Evolutionary conservation across 2,329 filamentous ascomycete genomes (phyloP), one percentile per base, ranked within the genome.

Genomic region (Neoscytalidium dimidiatum): DNA sequence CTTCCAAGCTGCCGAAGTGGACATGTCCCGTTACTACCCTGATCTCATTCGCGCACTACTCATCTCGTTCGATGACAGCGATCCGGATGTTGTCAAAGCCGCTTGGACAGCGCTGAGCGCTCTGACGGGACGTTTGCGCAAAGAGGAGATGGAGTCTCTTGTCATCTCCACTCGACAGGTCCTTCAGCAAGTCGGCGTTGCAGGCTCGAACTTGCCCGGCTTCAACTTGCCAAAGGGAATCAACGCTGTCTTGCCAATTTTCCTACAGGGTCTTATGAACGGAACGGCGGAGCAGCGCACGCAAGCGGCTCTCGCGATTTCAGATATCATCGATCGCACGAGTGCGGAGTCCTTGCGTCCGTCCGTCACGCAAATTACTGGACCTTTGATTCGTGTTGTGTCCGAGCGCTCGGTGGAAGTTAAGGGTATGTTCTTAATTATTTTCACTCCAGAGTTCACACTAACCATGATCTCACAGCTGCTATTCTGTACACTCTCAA

Each of bases 201-300:
- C 93, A 46, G 95, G 95, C 29, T 86, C 89, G 44, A 90, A 94
- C 72, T 83, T 99, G 52, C 88, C 93, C 43, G 96, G 95, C 38
- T 99, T 99, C 81, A 84, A 83, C 38, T 82, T 98, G 64, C 95
- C 94, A 1, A 99, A 98, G 86, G 96, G 96, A 67, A 97, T 99
- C 83, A 96, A 93, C 74, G 94, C 95, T 68, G 90, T 99, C 69
- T 81, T 99, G 67, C 95, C 96, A 2, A 98, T 99, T 69, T 98
- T 99, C 86, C 79, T 98, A 74, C 96, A 99, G 76, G 95, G 95
- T 79, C 85, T 99, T 69, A 96, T 99, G 90, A 98, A 99, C 73
- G 96, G 95, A 65, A 94, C 91, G 41, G 83, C 91, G 17, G 95
- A 99, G 4, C 95, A 99, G 81, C 87, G 94, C 75, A 95, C 92